These are phyloP conservation scores for Tricholoma saponaceum DNA, from an alignment of 768 basidiomycete genomes.

Conservation along the genomic window DNA sequence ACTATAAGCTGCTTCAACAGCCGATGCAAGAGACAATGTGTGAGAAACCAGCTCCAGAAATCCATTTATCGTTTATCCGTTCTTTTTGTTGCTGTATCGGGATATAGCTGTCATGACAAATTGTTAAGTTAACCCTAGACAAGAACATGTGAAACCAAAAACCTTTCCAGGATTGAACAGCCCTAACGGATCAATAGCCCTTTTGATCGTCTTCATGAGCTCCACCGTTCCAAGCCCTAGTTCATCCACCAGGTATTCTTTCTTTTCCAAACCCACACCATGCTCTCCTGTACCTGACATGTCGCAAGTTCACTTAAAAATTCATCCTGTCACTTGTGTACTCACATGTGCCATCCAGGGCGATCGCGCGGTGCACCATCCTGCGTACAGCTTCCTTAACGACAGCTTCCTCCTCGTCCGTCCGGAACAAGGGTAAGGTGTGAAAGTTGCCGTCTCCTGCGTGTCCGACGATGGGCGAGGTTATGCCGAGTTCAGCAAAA, in stretches of 20 bases:
- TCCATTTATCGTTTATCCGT: not conserved
- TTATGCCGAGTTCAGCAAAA: slow-evolving; percentile 48
- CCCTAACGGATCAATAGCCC: slow-evolving; percentile 65
- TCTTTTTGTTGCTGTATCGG: slow-evolving; percentile 6
- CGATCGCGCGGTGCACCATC: slow-evolving; percentile 66
- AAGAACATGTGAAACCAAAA: not conserved
- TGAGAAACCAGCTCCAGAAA: not conserved
- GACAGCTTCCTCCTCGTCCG: slow-evolving; percentile 44
- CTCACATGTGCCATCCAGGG: slow-evolving; percentile 73
- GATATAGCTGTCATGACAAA: slow-evolving; percentile 12
- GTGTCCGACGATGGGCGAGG: slow-evolving; percentile 66
- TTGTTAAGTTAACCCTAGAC: not conserved
- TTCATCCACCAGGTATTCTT: slow-evolving; percentile 75
- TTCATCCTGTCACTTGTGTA: not conserved
- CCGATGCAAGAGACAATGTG: not conserved
- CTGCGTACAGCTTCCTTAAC: slow-evolving; percentile 47
- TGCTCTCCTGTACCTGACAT: slow-evolving; percentile 72
- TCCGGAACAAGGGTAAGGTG: slow-evolving; percentile 53
- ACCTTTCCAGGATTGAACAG: slow-evolving; percentile 87
- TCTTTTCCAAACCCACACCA: slow-evolving; percentile 85
- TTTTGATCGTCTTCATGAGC: slow-evolving; percentile 82
- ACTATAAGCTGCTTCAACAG: not conserved
- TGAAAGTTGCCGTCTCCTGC: slow-evolving; percentile 65
- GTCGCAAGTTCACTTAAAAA: not conserved
- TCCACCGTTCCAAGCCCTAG: slow-evolving; percentile 79